Evolutionary conservation across 2,329 filamentous ascomycete genomes (phyloP).

Genomic region (Ophiosphaerella herpotricha): DNA sequence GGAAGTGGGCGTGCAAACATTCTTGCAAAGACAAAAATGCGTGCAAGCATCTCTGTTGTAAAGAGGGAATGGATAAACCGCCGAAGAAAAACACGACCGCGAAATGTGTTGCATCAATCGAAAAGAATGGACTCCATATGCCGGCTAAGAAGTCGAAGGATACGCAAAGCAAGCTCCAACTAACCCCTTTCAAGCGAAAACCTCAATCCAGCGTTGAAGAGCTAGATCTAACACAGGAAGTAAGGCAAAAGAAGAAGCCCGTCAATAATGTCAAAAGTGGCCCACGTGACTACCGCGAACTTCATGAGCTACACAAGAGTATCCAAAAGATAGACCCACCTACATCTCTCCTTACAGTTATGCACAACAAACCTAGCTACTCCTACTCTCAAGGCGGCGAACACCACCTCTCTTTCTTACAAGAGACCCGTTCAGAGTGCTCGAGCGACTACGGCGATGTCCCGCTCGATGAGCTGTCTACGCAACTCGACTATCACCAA

Average conservation of each 20-base stretch:
- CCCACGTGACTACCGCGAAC: conserved; percentile 22
- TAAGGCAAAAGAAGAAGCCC: conserved; percentile 29
- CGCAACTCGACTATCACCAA: not conserved
- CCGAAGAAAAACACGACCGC: conserved; percentile 48
- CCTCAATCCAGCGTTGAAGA: conserved; percentile 28
- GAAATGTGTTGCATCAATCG: conserved; percentile 25
- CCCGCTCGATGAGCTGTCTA: conserved; percentile 15
- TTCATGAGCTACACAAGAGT: conserved; percentile 33
- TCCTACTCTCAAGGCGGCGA: conserved; percentile 28
- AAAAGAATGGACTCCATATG: conserved; percentile 7
- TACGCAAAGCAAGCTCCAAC: conserved; percentile 37
- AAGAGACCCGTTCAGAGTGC: not conserved
- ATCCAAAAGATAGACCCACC: conserved; percentile 27
- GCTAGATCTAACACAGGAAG: conserved; percentile 39
- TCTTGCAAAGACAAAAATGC: conserved; percentile 64
- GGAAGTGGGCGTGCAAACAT: conserved; percentile 76
- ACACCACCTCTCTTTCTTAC: conserved; percentile 30
- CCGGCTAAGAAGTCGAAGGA: conserved; percentile 11
- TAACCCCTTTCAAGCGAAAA: conserved; percentile 32
- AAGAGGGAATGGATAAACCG: conserved; percentile 70
- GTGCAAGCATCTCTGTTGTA: conserved; percentile 76
- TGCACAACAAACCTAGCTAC: conserved; percentile 35
- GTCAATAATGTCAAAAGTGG: conserved; percentile 15
- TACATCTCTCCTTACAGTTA: conserved; percentile 25
- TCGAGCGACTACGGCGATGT: conserved; percentile 41